Base-by-base conservation (phyloP, 2,329 filamentous ascomycete species). In the Aspergillus intermedius region DNA sequence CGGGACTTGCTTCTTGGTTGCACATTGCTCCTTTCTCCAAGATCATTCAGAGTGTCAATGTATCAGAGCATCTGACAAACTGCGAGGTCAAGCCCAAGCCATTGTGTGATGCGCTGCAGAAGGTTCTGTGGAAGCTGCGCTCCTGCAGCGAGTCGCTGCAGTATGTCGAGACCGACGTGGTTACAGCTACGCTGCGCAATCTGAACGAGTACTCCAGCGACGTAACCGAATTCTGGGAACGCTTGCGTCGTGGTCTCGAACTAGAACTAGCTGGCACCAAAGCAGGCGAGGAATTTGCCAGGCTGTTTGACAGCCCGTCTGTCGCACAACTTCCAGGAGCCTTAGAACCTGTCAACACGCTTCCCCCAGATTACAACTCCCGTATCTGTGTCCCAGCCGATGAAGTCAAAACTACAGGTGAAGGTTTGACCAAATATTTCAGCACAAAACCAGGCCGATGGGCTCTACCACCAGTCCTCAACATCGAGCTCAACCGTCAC, bases 11-110 rank as follows among this genome's bases (percentile, higher is more conserved):
- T 2, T 72, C 79, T 1, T 81, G 77, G 75, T 65, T 83, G 50
- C 74, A 82, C 48, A 72, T 83, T 50, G 74, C 72, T n/a, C 80
- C 81, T 0, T 78, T 84, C 59, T 74, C 80, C 51, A 67, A 76
- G 37, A 67, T 82, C 22, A 67, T 83, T 25, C 79, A 81, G 57
- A 65, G 64, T 5, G 65, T 75, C 35, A 62, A 74, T 51, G 64
- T 74, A 3, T 66, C 76, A n/a, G 69, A 76, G 49, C 72, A 75
- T 46, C 64, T 72, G 21, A 64, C 61, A 4, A 70, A 77, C 32
- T 71, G 73, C 10, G 69, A 74, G 21, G 56, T 64, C 37, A 73
- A 69, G 43, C 77, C 77, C 0, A 77, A 73, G 58, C 77, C 77
- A 4, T 56, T 81, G 7, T 70, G 77, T 21, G 66, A 69, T 50